A percentile compares a stretch with the other conserved stretches of the same genome.
Conservation (phyloP, 2,329 filamentous ascomycete genomes). For the Alternaria burnsii region DNA sequence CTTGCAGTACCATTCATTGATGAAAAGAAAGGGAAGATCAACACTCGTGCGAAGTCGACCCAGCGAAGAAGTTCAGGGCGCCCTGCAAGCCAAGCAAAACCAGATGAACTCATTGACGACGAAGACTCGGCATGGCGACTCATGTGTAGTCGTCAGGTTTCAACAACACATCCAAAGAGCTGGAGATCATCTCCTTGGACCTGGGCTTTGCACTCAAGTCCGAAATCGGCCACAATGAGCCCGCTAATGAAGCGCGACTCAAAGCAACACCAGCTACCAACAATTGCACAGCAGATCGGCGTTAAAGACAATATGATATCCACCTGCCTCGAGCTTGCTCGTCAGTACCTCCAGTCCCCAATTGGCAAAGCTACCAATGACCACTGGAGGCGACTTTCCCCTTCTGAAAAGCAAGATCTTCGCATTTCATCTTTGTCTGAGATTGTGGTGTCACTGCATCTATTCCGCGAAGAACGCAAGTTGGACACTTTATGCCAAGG, state of each 20-base stretch:
- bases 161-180: constrained; percentile 35
- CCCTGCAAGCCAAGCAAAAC: constrained; percentile 33
- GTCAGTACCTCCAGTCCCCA: constrained; percentile 46
- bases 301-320: constrained; percentile 38
- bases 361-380: constrained; percentile 54
- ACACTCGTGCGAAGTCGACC: constrained; percentile 25
- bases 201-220: constrained; percentile 43
- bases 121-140: constrained; percentile 42
- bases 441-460: constrained; percentile 78
- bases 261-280: constrained; percentile 14
- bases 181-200: constrained; percentile 47
- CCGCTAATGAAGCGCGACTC: constrained; percentile 33
- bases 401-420: constrained; percentile 45
- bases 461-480: constrained; percentile 90
- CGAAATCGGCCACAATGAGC: constrained; percentile 34
- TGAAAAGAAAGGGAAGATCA: constrained; percentile 35
- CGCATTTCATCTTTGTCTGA: constrained; percentile 68
- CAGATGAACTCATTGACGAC: constrained; percentile 33
- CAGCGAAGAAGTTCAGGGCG: constrained; percentile 37
- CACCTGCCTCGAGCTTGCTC: constrained; percentile 42
- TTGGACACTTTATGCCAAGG: constrained; percentile 70
- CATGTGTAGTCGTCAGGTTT: constrained; percentile 45
- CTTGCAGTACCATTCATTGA: constrained; percentile 50
- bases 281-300: constrained; percentile 39
- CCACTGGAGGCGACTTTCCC: constrained; percentile 64